These are phyloP conservation scores for Limnanthes douglasii DNA, from an alignment of 345 rosid species.

Conservation along the genomic window DNA sequence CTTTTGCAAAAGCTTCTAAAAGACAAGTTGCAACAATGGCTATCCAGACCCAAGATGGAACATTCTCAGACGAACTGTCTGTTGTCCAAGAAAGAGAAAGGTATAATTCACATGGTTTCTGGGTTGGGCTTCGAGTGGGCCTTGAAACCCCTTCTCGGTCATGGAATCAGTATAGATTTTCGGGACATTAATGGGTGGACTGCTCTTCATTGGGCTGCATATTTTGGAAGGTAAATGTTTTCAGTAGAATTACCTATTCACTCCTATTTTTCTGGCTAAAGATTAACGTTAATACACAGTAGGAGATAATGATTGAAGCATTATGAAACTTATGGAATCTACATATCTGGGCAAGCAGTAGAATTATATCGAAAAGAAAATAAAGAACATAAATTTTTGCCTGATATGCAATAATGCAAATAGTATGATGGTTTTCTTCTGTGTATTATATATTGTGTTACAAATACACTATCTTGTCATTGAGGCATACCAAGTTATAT, in stretches of 20 bases:
- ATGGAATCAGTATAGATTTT: conserved; percentile 58
- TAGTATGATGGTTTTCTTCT: too few relatives aligned
- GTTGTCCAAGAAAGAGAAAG: conserved; percentile 86
- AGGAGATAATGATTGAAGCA: background rate
- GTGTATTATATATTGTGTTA: too few relatives aligned
- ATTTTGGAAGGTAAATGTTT: conserved; percentile 66
- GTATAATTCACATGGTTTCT: conserved; percentile 76
- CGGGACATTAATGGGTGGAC: conserved; percentile 92
- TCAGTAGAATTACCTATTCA: background rate
- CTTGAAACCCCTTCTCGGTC: conserved; percentile 46
- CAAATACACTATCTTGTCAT: too few relatives aligned
- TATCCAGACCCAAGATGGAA: conserved; percentile 34
- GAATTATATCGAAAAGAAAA: too few relatives aligned
- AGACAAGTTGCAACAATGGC: conserved; percentile 73
- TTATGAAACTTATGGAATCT: background rate
- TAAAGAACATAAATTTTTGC: too few relatives aligned
- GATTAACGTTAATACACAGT: background rate
- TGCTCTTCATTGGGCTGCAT: conserved; percentile 98
- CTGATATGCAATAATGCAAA: too few relatives aligned
- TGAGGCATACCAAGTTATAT: too few relatives aligned
- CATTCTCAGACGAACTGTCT: conserved; percentile 19
- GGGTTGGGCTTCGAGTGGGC: conserved; percentile 95
- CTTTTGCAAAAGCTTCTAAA: conserved; percentile 75
- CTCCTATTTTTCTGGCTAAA: background rate
- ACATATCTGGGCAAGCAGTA: too few relatives aligned